Base-by-base conservation (phyloP, 495 filamentous ascomycete genomes). In the Rostrohypoxylon terebratum region DNA sequence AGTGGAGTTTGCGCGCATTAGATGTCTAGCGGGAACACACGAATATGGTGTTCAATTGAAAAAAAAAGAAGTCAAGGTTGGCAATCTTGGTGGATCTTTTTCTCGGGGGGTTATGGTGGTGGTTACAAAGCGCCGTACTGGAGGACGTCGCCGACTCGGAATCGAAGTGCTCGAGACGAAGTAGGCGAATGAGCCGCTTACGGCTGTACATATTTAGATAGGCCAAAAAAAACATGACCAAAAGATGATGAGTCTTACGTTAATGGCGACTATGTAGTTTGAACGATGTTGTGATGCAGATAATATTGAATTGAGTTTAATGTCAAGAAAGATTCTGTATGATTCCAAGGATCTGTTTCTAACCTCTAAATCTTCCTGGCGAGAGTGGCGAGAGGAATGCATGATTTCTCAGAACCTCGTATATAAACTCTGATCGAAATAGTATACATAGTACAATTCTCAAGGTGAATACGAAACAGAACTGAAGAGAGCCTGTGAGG, bases 81-180 rank as follows among this genome's bases (percentile, higher is more conserved):
- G 65, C 48, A 47, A 69, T 68, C 62, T 66, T 23, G 40, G 61
- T 34, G 58, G 36, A 54, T 66, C 53, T 66, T 57, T 61, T 65
- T 61, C 48, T 58, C 59, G 57, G 66, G 23, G 59, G 38, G n/a
- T 54, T 47, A 50, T 54, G 50, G 40, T 69, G 51, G 57, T 67
- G 71, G 51, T 63, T 63, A 59, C 59, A 64, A 68, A 65, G 66
- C 48, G 62, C 72, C 71, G 76, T 63, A 61, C 66, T 71, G 76
- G 68, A 71, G 68, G 66, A 69, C 71, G 50, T 69, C 59, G 48
- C 70, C 65, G 67, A 45, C 66, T 78, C 76, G 74, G 69, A 77
- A 78, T 78, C 76, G 76, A 78, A 78, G 76, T 78, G 76, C 76
- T 78, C 76, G 76, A 77, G 74, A 78, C 74, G 76, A 78, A 65